Evolutionary conservation across 2,329 filamentous ascomycete genomes (phyloP).

Genomic region (Diplodia corticola): DNA sequence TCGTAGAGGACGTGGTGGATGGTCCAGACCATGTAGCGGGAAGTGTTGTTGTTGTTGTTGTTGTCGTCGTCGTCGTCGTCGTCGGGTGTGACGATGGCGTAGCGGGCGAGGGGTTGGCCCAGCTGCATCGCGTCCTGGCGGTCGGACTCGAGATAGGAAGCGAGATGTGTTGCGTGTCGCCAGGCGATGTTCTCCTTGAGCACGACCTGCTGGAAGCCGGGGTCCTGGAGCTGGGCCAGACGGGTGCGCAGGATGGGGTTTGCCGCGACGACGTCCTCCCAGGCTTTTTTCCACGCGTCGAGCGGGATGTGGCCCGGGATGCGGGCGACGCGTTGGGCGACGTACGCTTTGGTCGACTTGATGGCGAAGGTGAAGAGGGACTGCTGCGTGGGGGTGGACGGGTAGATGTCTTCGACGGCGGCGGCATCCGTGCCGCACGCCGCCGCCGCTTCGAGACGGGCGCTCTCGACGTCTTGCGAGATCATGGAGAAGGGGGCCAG

Average conservation of each 20-base stretch:
- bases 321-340: constrained; percentile 40
- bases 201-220: constrained; percentile 23
- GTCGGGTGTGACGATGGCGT: constrained; percentile 34
- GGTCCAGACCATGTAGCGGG: constrained; percentile 59
- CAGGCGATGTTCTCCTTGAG: background rate
- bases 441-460: constrained; percentile 40
- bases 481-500: constrained; percentile 39
- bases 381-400: constrained; percentile 46
- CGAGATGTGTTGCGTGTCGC: constrained; percentile 24
- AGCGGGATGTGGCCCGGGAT: constrained; percentile 36
- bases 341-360: constrained; percentile 41
- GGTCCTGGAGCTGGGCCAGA: background rate
- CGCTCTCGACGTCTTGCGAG: constrained; percentile 35
- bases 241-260: constrained; percentile 37
- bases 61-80: constrained; percentile 24
- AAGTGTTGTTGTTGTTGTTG: too few species aligned
- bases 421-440: constrained; percentile 32
- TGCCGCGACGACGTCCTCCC: constrained; percentile 34
- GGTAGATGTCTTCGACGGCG: constrained; percentile 43
- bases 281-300: constrained; percentile 37
- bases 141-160: constrained; percentile 39
- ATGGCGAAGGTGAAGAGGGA: constrained; percentile 43
- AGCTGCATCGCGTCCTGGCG: constrained; percentile 41
- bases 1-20: constrained; percentile 43
- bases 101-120: constrained; percentile 41